Conservation (phyloP, 805 yeast genomes). For the Kodamaea laetipori region DNA sequence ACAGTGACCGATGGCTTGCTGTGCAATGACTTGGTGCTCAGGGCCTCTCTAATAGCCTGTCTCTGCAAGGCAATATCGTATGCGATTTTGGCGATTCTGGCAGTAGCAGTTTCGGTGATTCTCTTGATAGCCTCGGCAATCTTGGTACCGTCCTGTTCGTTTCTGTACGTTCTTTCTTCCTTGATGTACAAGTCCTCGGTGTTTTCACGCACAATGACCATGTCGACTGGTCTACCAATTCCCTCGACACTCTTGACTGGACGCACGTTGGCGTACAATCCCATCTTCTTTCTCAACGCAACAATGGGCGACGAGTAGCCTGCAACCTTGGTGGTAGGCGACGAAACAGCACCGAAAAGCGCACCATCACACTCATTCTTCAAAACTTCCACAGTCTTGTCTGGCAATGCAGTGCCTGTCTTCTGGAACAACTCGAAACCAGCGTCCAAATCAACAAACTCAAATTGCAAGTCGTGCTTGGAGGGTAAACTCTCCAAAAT, state of each 20-base stretch:
- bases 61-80: conserved; percentile 91
- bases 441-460: conserved; percentile 86
- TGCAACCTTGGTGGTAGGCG: conserved; percentile 90
- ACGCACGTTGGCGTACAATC: conserved; percentile 94
- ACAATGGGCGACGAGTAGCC: conserved; percentile 99
- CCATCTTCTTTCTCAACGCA: conserved; percentile 94
- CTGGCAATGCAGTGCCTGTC: conserved; percentile 96
- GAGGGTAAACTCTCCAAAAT: conserved; percentile 80
- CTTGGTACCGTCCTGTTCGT: conserved; percentile 74
- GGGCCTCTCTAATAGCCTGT: conserved; percentile 68
- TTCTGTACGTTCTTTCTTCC: conserved; percentile 75
- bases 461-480: conserved; percentile 74
- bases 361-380: conserved; percentile 92
- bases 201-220: conserved; percentile 98
- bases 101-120: conserved; percentile 85
- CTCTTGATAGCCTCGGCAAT: conserved; percentile 98
- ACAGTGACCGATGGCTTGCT: conserved; percentile 73
- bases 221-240: conserved; percentile 85
- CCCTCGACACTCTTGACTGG: conserved; percentile 94
- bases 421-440: conserved; percentile 92
- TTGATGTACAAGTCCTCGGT: conserved; percentile 97
- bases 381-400: conserved; percentile 79
- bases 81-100: conserved; percentile 86
- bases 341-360: conserved; percentile 94
- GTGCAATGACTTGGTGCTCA: conserved; percentile 43